Conservation (phyloP, 495 filamentous ascomycete genomes). For the Aspergillus leporis region DNA sequence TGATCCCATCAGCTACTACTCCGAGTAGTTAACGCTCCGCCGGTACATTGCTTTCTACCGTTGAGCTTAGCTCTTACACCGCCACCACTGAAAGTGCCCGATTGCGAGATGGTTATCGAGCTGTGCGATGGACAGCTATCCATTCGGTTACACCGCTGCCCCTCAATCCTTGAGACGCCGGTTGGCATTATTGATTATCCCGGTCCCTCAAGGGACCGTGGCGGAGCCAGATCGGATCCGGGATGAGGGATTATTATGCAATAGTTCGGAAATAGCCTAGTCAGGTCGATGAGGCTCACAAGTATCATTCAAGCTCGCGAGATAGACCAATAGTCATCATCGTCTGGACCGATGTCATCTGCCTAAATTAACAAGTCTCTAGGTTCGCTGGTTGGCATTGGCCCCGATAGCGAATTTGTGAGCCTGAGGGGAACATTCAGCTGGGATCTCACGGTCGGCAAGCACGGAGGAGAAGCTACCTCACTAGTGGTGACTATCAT, state of each 20-base stretch:
- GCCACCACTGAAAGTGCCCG: slow-evolving; percentile 1
- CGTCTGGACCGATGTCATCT: background rate
- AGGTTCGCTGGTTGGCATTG: background rate
- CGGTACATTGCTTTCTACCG: no score
- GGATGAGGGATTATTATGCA: slow-evolving; percentile 7
- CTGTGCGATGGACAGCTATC: background rate
- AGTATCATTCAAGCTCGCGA: background rate
- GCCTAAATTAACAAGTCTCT: background rate
- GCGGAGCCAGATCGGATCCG: slow-evolving; percentile 3
- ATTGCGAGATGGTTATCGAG: background rate
- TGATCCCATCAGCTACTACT: background rate
- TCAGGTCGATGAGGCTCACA: background rate
- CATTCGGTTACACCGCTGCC: slow-evolving; percentile 6
- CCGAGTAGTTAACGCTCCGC: no score
- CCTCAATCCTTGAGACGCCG: slow-evolving; percentile 24
- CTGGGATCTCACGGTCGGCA: slow-evolving; percentile 10
- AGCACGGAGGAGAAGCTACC: slow-evolving; percentile 3
- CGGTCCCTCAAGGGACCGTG: background rate
- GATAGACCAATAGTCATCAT: background rate
- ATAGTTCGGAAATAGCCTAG: background rate
- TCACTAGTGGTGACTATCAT: slow-evolving; percentile 12
- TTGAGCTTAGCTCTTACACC: background rate
- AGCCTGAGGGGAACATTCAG: slow-evolving; percentile 6
- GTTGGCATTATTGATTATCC: slow-evolving; percentile 9
- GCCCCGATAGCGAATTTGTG: slow-evolving; percentile 1